Evolutionary conservation across 345 rosid genomes (phyloP), one percentile per base, ranked within the genome.

Genomic region (Boechera stricta): DNA sequence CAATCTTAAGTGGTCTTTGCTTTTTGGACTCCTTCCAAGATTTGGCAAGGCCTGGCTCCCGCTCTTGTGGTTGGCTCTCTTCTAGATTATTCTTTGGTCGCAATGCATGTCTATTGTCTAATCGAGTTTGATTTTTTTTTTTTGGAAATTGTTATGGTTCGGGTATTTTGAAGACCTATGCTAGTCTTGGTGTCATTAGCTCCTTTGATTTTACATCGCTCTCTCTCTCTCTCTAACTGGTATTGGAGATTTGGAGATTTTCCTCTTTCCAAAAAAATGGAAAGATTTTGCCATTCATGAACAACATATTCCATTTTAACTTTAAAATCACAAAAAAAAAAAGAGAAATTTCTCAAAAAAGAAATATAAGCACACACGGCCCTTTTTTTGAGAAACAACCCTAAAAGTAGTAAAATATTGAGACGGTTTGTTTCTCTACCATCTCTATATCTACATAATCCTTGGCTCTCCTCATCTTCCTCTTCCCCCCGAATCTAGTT

Each of bases 401-500:
- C 48, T 71, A 59, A 58, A 71, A 35, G 51, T 21, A 24, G 76
- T 36, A 49, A 72, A 32, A 71, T 21, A n/a, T 55, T 4, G 44
- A 61, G 69, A 51, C 69, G 61, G 32, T 73, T 62, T 52, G 29
- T 61, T 26, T 53, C 32, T 15, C 12, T 63, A 38, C 33, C 59
- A 47, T 48, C 35, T 62, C 21, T 60, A 54, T 64, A 31, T 64
- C 8, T 53, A 21, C 51, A 58, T 15, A 52, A 21, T 56, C 71
- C 12, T 69, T 55, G 0, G 55, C 69, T 58, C 9, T 36, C 77
- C 77, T 41, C 76, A 57, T 68, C 66, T 54, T 62, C 53, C 45
- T 39, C n/a, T 11, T 11, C 47, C 67, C 52, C 76, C 54, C 77
- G 64, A 76, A 77, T 62, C 60, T 77, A 69, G 66, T 9, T 67